Evolutionary conservation across 1,139 yeast species (phyloP), one percentile per base, ranked within the genome.

Genomic region (Protomyces arabidopsidicola): DNA sequence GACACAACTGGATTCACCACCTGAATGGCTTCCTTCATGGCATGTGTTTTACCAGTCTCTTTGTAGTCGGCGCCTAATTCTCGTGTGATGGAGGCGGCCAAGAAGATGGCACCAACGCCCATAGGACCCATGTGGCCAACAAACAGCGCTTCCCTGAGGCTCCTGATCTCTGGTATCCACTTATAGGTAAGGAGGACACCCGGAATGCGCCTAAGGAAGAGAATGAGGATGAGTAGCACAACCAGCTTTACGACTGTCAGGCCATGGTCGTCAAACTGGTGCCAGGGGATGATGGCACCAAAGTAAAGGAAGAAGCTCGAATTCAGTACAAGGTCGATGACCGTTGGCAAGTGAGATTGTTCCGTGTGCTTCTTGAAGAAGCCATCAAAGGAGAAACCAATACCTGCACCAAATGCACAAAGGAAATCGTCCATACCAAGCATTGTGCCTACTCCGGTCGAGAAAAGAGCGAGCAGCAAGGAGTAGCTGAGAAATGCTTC

Each of bases 31-130:
- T 52, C 62, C 14, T 39, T 51, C 34, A 52, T 31, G 2, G 62
- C 56, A 10, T 51, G 39, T 12, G 38, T 39, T 10, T 22, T 42
- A 3, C 22, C 16, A n/a, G 12, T 18, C 12, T 16, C 10, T 20
- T 16, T 50, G 35, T 24, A 38, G 52, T 58, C 62, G 10, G 36
- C 42, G 39, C 52, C 56, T 6, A 55, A 34, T 42, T 24, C 18
- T 24, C 56, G 56, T 12, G 62, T 52, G 56, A 58, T 52, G 9
- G 52, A 38, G 20, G 48, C 48, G 24, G 48, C 48, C 12, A 58
- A n/a, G 24, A 58, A 58, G 31, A 58, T 48, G 45, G 62, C 62
- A 27, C 62, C 62, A 34, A 58, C 62, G 45, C 62, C 62, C 62
- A 58, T 58, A 2, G 62, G 62, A 27, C 62, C 62, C 34, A 58